Base-by-base conservation (phyloP, 139 green algal genomes). In the Coelastrella sp. region DNA sequence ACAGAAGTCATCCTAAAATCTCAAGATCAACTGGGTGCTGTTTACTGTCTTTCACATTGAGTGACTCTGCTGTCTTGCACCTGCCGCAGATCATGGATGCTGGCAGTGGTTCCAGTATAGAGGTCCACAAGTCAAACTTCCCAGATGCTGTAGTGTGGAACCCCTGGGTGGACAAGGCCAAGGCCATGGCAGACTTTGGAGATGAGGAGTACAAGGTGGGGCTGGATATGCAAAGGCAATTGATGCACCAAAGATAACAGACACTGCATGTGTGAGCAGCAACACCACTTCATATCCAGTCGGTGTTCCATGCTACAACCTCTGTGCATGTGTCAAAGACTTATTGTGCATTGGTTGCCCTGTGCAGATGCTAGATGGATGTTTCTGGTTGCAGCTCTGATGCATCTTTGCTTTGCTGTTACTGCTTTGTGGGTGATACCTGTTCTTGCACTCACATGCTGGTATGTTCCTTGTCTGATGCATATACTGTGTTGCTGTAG, bases 111-210 rank as follows among this genome's bases (percentile, higher is more conserved):
- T 51, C 59, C 2, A 41, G 37, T 13, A 64, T 95, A 5, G 67
- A 83, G 27, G 69, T 97, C 0, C 53, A 85, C 27, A 95, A 94
- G 82, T 41, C 71, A 2, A 87, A 86, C 59, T 92, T 96, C 38
- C 90, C 90, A 6, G 94, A 98, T 79, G 91, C 92, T 19, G 92
- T 98, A 23, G 87, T 98, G 8, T 98, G 94, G 94, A 96, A 96
- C 87, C 94, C 94, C 8, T 96, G 93, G 90, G 66, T 92, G 3
- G 91, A 91, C 9, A 96, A 96, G 83, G 87, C 91, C 0, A 83
- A 85, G 17, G 77, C 85, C 25, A 94, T 94, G 88, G 86, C 79
- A 4, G 94, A 98, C 90, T 93, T 98, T 90, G 93, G 90, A 0
- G 91, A 96, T 81, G 92, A 95, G 0, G 93, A 96, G 67, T 96